phyloP scores from a whole-genome alignment of 2,329 filamentous ascomycete species.

The Neofusicoccum sp. region DNA sequence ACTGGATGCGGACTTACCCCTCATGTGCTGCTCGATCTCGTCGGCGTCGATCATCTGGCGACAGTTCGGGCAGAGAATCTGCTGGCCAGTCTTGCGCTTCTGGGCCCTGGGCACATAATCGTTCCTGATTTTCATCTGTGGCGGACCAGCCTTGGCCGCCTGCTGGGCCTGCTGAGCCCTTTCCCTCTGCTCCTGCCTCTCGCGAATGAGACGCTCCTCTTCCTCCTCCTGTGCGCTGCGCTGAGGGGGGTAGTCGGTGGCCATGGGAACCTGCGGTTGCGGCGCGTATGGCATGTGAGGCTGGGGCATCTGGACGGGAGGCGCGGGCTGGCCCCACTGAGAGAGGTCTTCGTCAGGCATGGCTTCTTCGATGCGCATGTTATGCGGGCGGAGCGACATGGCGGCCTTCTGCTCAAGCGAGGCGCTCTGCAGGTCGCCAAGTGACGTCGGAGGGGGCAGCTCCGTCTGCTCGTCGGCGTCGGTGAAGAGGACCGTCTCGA shows the following conservation, averaged over 20 bases:
- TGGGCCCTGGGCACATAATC: slow-evolving; percentile 89
- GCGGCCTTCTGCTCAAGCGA: slow-evolving; percentile 94
- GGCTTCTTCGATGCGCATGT: slow-evolving; percentile 89
- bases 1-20: slow-evolving; percentile 58
- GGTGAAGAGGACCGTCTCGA: slow-evolving; percentile 91
- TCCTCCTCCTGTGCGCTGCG: slow-evolving; percentile 42
- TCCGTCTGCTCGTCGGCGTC: slow-evolving; percentile 85
- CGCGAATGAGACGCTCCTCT: slow-evolving; percentile 39
- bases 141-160: slow-evolving; percentile 69
- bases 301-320: slow-evolving; percentile 39
- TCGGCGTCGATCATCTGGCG: slow-evolving; percentile 83
- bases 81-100: slow-evolving; percentile 65
- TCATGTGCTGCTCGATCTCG: slow-evolving; percentile 90
- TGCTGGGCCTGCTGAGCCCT: slow-evolving; percentile 76
- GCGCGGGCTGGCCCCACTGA: slow-evolving; percentile 22
- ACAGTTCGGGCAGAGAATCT: slow-evolving; percentile 88
- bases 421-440: slow-evolving; percentile 90
- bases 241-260: slow-evolving; percentile 33
- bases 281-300: slow-evolving; percentile 30
- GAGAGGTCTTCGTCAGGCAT: slow-evolving; percentile 62
- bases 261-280: slow-evolving; percentile 34
- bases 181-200: slow-evolving; percentile 52
- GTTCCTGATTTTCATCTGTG: slow-evolving; percentile 85
- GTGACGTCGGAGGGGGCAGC: slow-evolving; percentile 83
- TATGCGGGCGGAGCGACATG: slow-evolving; percentile 75